phyloP scores from a whole-genome alignment of 257 asterid species.

The Solanum phureja region DNA sequence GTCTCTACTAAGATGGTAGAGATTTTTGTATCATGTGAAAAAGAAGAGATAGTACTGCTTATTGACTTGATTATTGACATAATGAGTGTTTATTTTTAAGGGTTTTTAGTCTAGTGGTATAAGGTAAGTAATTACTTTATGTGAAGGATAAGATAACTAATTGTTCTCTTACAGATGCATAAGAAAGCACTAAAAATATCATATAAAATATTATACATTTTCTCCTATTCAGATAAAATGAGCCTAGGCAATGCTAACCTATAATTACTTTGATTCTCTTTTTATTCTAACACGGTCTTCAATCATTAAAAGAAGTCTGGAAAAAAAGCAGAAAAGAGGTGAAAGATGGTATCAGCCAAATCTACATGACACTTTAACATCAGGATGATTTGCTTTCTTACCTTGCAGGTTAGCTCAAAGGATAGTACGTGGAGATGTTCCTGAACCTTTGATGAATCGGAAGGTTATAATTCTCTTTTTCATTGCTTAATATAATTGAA shows the following conservation, averaged over 20 bases:
- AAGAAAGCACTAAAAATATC: not conserved
- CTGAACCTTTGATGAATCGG: constrained; percentile 81
- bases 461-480: constrained; percentile 36
- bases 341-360: not conserved
- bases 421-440: constrained; percentile 93
- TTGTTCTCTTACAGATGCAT: not conserved
- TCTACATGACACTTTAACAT: not conserved
- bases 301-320: not conserved
- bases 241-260: not conserved
- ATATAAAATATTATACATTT: not conserved
- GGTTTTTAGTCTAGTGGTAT: not conserved
- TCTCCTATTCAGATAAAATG: not conserved
- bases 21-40: not conserved
- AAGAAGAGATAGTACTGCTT: not conserved
- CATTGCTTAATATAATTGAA: not conserved
- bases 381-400: not conserved
- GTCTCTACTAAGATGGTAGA: not conserved
- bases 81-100: not conserved
- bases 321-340: not conserved
- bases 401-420: constrained; percentile 77
- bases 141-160: not conserved
- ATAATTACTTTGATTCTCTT: not conserved
- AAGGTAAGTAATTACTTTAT: not conserved
- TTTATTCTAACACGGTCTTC: not conserved
- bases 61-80: not conserved